Conservation (phyloP, 2,329 filamentous ascomycete species). For the Hymenoscyphus albidus region DNA sequence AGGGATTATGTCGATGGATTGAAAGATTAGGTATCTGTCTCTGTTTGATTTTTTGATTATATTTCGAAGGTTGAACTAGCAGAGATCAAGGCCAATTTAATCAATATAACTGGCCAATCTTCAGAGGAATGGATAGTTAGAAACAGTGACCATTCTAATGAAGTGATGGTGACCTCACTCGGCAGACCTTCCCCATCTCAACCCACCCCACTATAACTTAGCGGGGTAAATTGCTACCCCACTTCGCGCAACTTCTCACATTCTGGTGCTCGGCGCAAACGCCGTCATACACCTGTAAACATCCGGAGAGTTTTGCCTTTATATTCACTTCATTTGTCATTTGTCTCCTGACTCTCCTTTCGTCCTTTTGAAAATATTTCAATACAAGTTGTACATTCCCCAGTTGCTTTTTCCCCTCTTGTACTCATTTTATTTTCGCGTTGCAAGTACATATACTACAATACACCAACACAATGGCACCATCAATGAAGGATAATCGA, state of each 20-base stretch:
- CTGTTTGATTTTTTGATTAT: not conserved
- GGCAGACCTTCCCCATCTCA: slow-evolving; percentile 13
- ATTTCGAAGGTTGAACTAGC: not conserved
- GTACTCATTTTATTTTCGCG: not conserved
- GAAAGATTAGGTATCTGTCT: slow-evolving; percentile 6
- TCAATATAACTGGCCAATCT: no score
- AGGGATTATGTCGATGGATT: slow-evolving; percentile 44
- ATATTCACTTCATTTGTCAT: not conserved
- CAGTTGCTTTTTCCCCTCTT: not conserved
- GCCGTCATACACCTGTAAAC: not conserved
- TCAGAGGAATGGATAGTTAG: no score
- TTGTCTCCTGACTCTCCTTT: not conserved
- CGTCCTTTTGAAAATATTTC: not conserved
- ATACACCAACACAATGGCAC: slow-evolving; percentile 6
- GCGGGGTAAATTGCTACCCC: slow-evolving; percentile 8
- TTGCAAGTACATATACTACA: not conserved
- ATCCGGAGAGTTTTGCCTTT: not conserved
- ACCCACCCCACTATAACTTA: not conserved
- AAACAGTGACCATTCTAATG: not conserved
- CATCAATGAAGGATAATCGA: slow-evolving; percentile 15
- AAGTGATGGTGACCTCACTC: slow-evolving; percentile 9
- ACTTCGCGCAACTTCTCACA: not conserved
- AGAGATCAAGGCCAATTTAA: not conserved
- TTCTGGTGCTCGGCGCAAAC: not conserved
- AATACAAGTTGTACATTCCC: not conserved